phyloP scores from a whole-genome alignment of 228 moss, liverwort and hornwort genomes.

The Sphagnum magellanicum region DNA sequence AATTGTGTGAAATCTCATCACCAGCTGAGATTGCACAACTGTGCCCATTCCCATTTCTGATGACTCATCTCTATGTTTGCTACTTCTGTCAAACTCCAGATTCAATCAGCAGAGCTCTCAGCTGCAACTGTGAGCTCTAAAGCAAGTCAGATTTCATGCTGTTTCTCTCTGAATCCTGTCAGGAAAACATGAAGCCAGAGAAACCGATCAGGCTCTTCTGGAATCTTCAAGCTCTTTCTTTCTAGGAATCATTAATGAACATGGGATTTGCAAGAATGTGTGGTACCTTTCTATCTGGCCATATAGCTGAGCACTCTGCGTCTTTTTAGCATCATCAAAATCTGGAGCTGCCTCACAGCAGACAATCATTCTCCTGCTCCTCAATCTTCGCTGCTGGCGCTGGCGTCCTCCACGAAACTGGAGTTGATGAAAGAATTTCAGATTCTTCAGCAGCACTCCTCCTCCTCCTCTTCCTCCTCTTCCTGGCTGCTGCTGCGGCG shows the following conservation, averaged over 20 bases:
- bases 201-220: no score
- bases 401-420: not conserved
- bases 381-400: not conserved
- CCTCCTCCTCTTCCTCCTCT: no score
- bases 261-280: not conserved
- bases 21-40: no score
- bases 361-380: not conserved
- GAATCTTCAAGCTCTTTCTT: not conserved
- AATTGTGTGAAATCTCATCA: not conserved
- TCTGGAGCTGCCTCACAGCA: slow-evolving; percentile 26
- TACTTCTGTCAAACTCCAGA: no score
- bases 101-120: not conserved
- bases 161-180: no score
- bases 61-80: no score
- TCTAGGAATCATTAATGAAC: not conserved
- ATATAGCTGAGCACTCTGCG: slow-evolving; percentile 56
- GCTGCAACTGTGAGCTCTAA: not conserved
- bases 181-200: no score
- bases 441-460: not conserved
- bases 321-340: slow-evolving; percentile 43
- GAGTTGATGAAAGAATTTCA: not conserved
- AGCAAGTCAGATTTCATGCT: no score
- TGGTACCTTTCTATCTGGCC: slow-evolving; percentile 68
- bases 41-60: no score
- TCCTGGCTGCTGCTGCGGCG: no score